Evolutionary conservation across 441 rosid species (phyloP), one percentile per base, ranked within the genome.

Genomic region (Populus hybrid): DNA sequence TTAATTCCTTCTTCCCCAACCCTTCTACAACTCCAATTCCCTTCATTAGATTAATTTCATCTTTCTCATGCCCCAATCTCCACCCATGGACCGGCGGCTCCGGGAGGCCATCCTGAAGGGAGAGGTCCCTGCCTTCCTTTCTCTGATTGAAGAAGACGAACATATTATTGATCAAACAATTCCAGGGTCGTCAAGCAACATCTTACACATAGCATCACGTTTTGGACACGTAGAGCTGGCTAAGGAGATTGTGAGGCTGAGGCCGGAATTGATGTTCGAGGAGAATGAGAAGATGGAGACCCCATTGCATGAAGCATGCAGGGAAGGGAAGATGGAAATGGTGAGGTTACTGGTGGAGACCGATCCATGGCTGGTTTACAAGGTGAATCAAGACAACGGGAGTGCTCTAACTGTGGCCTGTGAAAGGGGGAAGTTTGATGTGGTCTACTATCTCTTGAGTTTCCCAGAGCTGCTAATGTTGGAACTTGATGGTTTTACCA

Each of bases 291-390:
- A 46, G 28, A 1, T 69, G 85, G 86, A 87, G 85, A 89, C 87
- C 1, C 87, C 90, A 8, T 70, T 89, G 76, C 88, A 87, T 24
- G 87, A 84, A 66, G 89, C 90, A 4, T 88, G 86, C 74, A 59
- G 86, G 42, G 83, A 77, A 34, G 92, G 92, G 81, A 61, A 72
- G 61, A 70, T 64, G 38, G 84, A 80, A 73, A 77, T 84, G 63
- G 86, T 84, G 50, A 76, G 3, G 72, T 10, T 76, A 0, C 24
- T 89, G 70, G 79, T 82, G 76, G 85, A 77, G 81, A 57, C 24
- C 1, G 86, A 83, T 35, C 83, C 84, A 0, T 76, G 75, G 79
- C 76, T 78, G 5, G 24, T 85, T 65, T 80, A 46, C 30, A 77
- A 82, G 79, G 36, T 77, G 23, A 87, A 87, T 59, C 21, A 69